Evolutionary conservation across 2,329 filamentous ascomycete genomes (phyloP), one percentile per base, ranked within the genome.

Genomic region (Chrysosphaeria jannelii): DNA sequence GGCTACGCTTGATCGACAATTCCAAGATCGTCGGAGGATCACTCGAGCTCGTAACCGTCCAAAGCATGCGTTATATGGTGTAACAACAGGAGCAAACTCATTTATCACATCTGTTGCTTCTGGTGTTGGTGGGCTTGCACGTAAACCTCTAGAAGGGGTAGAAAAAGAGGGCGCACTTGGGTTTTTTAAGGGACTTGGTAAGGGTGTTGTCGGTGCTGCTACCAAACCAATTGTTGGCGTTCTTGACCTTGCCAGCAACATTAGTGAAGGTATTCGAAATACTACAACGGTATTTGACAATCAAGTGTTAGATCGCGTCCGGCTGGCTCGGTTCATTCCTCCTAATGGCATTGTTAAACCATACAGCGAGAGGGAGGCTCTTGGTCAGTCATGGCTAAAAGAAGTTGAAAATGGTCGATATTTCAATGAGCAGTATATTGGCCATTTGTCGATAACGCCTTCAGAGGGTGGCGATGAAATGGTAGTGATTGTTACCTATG

Each of bases 341-440:
- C 62, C 67, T 20, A 81, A 97, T 40, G 85, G 85, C 19, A 74
- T 97, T 29, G 79, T 97, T 16, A 69, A 81, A 3, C 79, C 85
- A 0, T 97, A 90, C 51, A 79, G 68, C 26, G 74, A 89, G 39
- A 74, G 85, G 22, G 85, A 97, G 50, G 79, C 85, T 0, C 63
- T 97, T 3, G 85, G 85, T 1, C 85, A 97, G 42, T 91, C 76
- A 51, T 97, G 85, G 88, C 65, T 97, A 32, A 97, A 97, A 54
- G 89, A 90, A 28, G 65, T 89, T 8, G 85, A 97, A 45, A 85
- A 91, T 32, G 85, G 85, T 30, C 85, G 79, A 42, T 93, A 81
- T 52, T 97, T 97, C 57, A 70, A 89, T 46, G 85, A 97, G 44
- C 61, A 76, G 39, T 97, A 97, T 48, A 85, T 97, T 41, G 88